Evolutionary conservation across 2,329 filamentous ascomycete genomes (phyloP).

Genomic region (Rutstroemia sp.): DNA sequence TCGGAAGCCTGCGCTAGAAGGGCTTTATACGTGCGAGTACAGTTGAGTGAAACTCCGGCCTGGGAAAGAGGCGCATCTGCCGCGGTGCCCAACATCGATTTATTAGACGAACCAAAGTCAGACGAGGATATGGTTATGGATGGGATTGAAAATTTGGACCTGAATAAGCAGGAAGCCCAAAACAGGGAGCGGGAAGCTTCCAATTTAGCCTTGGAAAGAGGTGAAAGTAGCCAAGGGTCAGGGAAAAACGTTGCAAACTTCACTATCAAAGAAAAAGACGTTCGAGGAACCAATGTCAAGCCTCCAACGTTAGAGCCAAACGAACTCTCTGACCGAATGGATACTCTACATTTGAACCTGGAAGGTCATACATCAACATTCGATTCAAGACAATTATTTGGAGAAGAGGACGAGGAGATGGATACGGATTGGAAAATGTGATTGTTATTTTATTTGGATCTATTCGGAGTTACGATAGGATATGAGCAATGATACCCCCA

Average conservation of each 20-base stretch:
- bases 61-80: slow-evolving; percentile 59
- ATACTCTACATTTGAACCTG: slow-evolving; percentile 25
- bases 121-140: slow-evolving; percentile 27
- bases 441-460: slow-evolving; percentile 10
- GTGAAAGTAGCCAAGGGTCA: slow-evolving; percentile 27
- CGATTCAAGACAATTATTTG: slow-evolving; percentile 11
- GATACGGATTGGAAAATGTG: slow-evolving; percentile 26
- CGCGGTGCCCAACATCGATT: slow-evolving; percentile 40
- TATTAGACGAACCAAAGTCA: slow-evolving; percentile 59
- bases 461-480: slow-evolving; percentile 8
- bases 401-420: slow-evolving; percentile 13
- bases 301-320: slow-evolving; percentile 33
- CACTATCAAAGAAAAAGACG: slow-evolving; percentile 45
- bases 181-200: slow-evolving; percentile 32
- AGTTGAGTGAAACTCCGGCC: slow-evolving; percentile 76
- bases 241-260: slow-evolving; percentile 35
- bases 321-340: slow-evolving; percentile 26
- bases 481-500: slow-evolving; percentile 15
- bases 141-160: slow-evolving; percentile 33
- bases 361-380: slow-evolving; percentile 28
- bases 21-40: slow-evolving; percentile 80
- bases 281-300: slow-evolving; percentile 31
- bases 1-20: slow-evolving; percentile 69
- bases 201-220: slow-evolving; percentile 45
- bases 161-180: slow-evolving; percentile 38